These are phyloP conservation scores for Xylaria acuta DNA, from an alignment of 495 filamentous ascomycete species.

Conservation along the genomic window DNA sequence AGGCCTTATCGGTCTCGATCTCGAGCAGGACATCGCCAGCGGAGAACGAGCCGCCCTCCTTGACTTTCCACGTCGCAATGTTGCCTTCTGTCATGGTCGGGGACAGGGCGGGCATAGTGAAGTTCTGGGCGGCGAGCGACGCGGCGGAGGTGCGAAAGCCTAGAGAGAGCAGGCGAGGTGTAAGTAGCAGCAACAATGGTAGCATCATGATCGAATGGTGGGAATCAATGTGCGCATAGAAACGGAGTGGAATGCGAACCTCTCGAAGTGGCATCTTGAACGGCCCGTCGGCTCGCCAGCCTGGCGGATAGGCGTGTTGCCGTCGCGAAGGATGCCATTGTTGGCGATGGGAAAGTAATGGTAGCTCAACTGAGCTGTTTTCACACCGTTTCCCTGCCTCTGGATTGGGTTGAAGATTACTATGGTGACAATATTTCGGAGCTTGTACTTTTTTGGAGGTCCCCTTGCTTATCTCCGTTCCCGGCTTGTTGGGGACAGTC, in stretches of 20 bases:
- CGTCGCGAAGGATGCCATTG: constrained; percentile 60
- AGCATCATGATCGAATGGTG: not conserved
- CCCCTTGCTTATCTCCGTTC: not conserved
- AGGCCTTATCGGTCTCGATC: constrained; percentile 88
- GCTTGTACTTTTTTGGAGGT: constrained; percentile 35
- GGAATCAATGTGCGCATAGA: constrained; percentile 12
- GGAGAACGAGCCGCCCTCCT: constrained; percentile 76
- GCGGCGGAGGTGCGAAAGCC: constrained; percentile 67
- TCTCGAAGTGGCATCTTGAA: constrained; percentile 57
- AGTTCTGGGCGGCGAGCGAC: constrained; percentile 71
- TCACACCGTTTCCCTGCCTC: constrained; percentile 10
- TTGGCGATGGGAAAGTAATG: constrained; percentile 32
- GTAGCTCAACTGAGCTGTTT: constrained; percentile 46
- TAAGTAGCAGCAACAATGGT: not conserved
- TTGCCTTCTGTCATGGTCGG: constrained; percentile 89
- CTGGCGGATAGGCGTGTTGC: constrained; percentile 58
- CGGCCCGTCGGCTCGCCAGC: constrained; percentile 54
- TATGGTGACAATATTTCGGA: constrained; percentile 27
- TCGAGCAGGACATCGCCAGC: constrained; percentile 83
- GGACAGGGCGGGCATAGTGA: constrained; percentile 85
- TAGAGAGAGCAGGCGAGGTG: constrained; percentile 37
- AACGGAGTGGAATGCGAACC: constrained; percentile 44
- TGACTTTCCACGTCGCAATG: constrained; percentile 76
- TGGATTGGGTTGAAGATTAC: constrained; percentile 18
- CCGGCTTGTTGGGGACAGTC: constrained; percentile 42